Evolutionary conservation across 1,284 basidiomycete species (phyloP).

Genomic region (Clitocybe nebularis): DNA sequence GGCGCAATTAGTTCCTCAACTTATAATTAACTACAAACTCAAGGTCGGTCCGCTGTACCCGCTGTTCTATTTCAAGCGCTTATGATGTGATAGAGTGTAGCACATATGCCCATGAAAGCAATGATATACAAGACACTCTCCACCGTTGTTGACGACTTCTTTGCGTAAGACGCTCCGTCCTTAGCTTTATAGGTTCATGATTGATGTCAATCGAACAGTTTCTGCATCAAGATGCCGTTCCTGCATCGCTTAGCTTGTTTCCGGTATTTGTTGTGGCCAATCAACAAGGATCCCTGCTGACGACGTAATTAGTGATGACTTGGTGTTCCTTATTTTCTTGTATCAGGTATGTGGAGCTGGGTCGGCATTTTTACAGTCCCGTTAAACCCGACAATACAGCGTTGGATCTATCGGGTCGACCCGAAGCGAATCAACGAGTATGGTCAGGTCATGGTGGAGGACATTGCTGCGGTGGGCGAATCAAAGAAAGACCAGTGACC

Average conservation of each 20-base stretch:
- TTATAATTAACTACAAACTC: slow-evolving; percentile 96
- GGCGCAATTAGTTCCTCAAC: slow-evolving; percentile 88
- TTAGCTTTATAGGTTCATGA: not conserved
- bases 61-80: slow-evolving; percentile 1
- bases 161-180: slow-evolving; percentile 55
- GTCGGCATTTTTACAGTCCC: slow-evolving; percentile 8
- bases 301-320: slow-evolving; percentile 62
- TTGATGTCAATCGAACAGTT: slow-evolving; percentile 39
- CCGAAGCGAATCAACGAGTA: slow-evolving; percentile 94
- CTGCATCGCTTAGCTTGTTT: slow-evolving; percentile 89
- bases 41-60: slow-evolving; percentile 51
- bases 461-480: slow-evolving; percentile 44
- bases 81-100: slow-evolving; percentile 57
- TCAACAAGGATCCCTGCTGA: slow-evolving; percentile 17
- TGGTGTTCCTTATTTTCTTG: slow-evolving; percentile 83
- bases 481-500: slow-evolving; percentile 46
- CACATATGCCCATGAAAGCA: slow-evolving; percentile 95
- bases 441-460: slow-evolving; percentile 72
- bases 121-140: slow-evolving; percentile 94
- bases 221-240: slow-evolving; percentile 95
- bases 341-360: slow-evolving; percentile 62
- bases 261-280: slow-evolving; percentile 31
- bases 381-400: slow-evolving; percentile 38
- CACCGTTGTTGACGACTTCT: slow-evolving; percentile 91
- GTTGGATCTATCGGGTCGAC: slow-evolving; percentile 96